Percentiles rank a stretch among this genome's conserved stretches.
Evolutionary conservation across 1,284 basidiomycete species (phyloP).

Genomic region (Ceratobasidium sp.): DNA sequence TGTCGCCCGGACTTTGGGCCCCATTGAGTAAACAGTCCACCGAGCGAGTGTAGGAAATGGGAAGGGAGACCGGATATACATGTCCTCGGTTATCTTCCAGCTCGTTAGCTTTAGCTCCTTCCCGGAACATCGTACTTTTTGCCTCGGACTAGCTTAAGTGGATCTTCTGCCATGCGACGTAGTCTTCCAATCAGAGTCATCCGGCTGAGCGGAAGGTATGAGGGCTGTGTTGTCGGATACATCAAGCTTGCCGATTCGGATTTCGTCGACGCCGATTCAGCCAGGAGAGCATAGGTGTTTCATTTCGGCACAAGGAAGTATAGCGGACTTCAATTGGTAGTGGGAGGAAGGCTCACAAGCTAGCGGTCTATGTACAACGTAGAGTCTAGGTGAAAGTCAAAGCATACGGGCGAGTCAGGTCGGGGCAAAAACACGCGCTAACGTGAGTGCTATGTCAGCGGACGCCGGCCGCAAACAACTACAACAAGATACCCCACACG

Average conservation of each 20-base stretch:
- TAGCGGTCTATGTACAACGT: not conserved
- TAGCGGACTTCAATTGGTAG: not conserved
- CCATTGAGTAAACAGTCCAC: conserved; percentile 82
- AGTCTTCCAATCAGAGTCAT: conserved; percentile 63
- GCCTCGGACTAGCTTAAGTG: conserved; percentile 72
- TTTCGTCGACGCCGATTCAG: conserved; percentile 22
- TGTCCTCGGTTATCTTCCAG: conserved; percentile 97
- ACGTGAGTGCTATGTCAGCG: too few species aligned
- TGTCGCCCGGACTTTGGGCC: conserved; percentile 56
- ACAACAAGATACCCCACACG: too few species aligned
- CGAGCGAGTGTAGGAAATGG: conserved; percentile 93
- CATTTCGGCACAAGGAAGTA: not conserved
- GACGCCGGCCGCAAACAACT: too few species aligned
- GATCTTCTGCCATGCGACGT: conserved; percentile 64
- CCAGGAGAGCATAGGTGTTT: not conserved
- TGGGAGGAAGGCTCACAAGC: not conserved
- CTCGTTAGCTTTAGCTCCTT: conserved; percentile 71
- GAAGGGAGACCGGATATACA: conserved; percentile 88
- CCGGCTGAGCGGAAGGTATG: conserved; percentile 21
- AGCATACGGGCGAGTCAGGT: conserved; percentile 4
- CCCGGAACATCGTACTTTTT: conserved; percentile 70
- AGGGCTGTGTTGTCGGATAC: not conserved
- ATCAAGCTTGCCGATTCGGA: conserved; percentile 12
- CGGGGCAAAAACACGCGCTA: not conserved
- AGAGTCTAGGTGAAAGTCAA: not conserved